Evolutionary conservation across 768 basidiomycete genomes (phyloP).

Genomic region (Boletus coccyginus): DNA sequence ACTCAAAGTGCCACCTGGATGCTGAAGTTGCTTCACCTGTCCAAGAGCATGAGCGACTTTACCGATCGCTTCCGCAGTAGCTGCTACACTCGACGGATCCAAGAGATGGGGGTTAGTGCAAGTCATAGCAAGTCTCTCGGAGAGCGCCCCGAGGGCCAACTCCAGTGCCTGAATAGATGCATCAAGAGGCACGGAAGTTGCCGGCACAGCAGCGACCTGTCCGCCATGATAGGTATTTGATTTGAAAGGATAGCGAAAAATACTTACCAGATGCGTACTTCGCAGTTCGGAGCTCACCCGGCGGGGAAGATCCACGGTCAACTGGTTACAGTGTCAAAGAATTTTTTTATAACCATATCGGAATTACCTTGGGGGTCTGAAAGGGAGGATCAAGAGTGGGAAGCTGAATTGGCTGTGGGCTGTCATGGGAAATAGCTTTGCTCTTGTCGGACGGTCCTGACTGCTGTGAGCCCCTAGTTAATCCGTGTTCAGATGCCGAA

Average conservation of each 20-base stretch:
- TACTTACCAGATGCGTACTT: constrained; percentile 17
- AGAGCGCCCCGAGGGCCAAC: constrained; percentile 48
- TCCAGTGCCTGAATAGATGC: constrained; percentile 49
- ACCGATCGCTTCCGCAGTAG: constrained; percentile 64
- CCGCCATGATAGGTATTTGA: constrained; percentile 1
- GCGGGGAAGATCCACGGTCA: constrained; percentile 19
- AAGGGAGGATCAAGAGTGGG: constrained; percentile 32
- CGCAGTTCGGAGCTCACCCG: constrained; percentile 13
- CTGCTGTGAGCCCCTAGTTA: constrained; percentile 1
- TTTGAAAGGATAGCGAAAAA: neutral
- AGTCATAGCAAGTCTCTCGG: constrained; percentile 47
- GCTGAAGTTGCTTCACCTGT: constrained; percentile 57
- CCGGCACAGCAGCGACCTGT: constrained; percentile 19
- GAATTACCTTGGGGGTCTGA: constrained; percentile 27
- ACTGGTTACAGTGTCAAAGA: constrained; percentile 16
- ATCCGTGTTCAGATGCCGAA: constrained; percentile 2
- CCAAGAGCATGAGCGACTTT: constrained; percentile 63
- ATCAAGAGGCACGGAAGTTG: constrained; percentile 12
- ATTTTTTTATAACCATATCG: neutral
- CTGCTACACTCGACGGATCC: constrained; percentile 51
- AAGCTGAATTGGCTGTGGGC: constrained; percentile 32
- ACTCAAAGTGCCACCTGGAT: constrained; percentile 24
- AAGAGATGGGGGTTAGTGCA: constrained; percentile 35
- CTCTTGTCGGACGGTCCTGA: constrained; percentile 9
- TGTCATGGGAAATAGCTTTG: constrained; percentile 14